These are phyloP conservation scores for Cryptosporidium meleagridis DNA, from an alignment of 169 alveolate species.

Conservation along the genomic window DNA sequence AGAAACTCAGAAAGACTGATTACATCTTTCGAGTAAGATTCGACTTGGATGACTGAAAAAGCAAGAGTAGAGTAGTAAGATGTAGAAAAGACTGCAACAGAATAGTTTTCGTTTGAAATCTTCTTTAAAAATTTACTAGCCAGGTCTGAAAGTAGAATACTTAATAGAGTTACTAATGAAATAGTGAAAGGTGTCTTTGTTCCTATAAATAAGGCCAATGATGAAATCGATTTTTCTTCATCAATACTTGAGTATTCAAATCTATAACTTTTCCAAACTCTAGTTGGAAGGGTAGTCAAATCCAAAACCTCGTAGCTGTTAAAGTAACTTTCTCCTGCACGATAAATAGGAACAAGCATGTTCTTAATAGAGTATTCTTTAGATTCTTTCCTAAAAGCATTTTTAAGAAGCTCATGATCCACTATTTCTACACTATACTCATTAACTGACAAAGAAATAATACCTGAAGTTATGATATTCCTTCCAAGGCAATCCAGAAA, in stretches of 20 bases:
- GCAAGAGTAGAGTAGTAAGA: conserved; percentile 27
- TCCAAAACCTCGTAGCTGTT: conserved; percentile 40
- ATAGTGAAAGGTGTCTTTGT: conserved; percentile 62
- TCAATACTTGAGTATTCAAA: conserved; percentile 38
- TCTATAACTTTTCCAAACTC: conserved; percentile 38
- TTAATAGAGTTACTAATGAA: background rate
- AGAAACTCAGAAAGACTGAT: conserved; percentile 24
- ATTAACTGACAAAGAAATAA: background rate
- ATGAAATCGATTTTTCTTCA: conserved; percentile 27
- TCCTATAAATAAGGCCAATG: conserved; percentile 17
- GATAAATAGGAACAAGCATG: conserved; percentile 32
- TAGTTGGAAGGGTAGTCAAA: conserved; percentile 14
- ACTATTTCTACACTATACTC: background rate
- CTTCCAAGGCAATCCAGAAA: conserved; percentile 10
- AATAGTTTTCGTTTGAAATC: conserved; percentile 11
- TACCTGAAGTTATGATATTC: background rate
- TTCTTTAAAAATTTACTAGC: conserved; percentile 9
- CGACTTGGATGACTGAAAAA: conserved; percentile 23
- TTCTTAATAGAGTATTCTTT: background rate
- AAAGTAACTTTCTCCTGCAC: conserved; percentile 18
- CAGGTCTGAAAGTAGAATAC: conserved; percentile 30
- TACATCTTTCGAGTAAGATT: conserved; percentile 43
- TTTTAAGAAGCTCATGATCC: background rate
- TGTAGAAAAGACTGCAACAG: conserved; percentile 9
- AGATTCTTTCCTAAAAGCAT: background rate